phyloP scores from a whole-genome alignment of 345 rosid species.

The Tarenaya hassleriana region DNA sequence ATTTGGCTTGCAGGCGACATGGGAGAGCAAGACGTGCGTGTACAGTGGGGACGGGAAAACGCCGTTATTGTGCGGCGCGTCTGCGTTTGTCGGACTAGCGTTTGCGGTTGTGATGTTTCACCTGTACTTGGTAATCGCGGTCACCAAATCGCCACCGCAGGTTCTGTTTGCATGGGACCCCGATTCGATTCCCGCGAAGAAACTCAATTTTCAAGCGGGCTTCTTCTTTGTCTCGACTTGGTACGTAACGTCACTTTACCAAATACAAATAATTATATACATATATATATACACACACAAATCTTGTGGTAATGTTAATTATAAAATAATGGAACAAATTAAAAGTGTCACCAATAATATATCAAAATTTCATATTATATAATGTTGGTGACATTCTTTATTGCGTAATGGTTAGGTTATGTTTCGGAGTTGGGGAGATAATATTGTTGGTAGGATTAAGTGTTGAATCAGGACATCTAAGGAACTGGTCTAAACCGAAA shows the following conservation, averaged over 20 bases:
- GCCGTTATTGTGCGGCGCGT: constrained; percentile 54
- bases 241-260: constrained; percentile 30
- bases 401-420: constrained; percentile 40
- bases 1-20: constrained; percentile 39
- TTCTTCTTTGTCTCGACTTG: constrained; percentile 76
- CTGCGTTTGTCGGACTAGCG: constrained; percentile 59
- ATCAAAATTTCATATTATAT: background rate
- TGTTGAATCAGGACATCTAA: constrained; percentile 88
- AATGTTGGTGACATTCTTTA: background rate
- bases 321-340: no score
- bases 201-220: constrained; percentile 59
- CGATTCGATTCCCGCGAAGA: constrained; percentile 32
- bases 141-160: constrained; percentile 54
- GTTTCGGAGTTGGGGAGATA: constrained; percentile 73
- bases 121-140: constrained; percentile 54
- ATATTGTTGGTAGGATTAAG: constrained; percentile 66
- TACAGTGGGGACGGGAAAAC: constrained; percentile 67
- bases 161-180: constrained; percentile 44
- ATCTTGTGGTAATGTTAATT: no score
- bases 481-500: constrained; percentile 68
- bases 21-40: constrained; percentile 47
- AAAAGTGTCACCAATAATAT: no score
- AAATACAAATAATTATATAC: background rate
- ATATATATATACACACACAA: background rate
- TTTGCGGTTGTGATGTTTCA: constrained; percentile 65